Percentiles rank a stretch among this genome's conserved stretches.
These are phyloP conservation scores for Colletotrichum abscissum DNA, from an alignment of 2,329 filamentous ascomycete genomes.

Conservation along the genomic window DNA sequence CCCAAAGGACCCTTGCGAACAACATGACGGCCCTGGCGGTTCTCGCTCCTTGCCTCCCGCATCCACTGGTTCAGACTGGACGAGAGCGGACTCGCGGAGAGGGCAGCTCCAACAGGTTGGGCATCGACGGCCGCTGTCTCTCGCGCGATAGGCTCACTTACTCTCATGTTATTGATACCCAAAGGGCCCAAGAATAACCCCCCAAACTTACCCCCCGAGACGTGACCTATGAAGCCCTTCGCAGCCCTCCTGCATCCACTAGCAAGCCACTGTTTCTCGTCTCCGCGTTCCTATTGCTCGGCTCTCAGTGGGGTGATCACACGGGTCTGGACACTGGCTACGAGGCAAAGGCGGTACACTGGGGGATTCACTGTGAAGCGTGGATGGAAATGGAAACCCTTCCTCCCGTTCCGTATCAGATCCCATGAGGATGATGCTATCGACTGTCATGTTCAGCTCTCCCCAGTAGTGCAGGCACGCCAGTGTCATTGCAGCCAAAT, in stretches of 20 bases:
- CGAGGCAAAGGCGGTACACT: slow-evolving; percentile 1
- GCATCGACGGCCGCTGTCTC: slow-evolving; percentile 35
- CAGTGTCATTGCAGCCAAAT: slow-evolving; percentile 9
- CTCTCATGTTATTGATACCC: slow-evolving; percentile 21
- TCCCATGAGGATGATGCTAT: not conserved
- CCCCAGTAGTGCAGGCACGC: not conserved
- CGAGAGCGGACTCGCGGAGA: not conserved
- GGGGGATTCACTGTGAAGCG: not conserved
- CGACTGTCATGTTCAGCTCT: slow-evolving; percentile 10
- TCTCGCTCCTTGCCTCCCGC: not conserved
- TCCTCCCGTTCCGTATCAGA: not conserved
- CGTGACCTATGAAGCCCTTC: slow-evolving; percentile 5
- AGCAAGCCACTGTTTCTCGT: slow-evolving; percentile 36
- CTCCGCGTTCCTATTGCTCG: slow-evolving; percentile 29
- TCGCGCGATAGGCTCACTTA: slow-evolving; percentile 25
- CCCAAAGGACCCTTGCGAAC: slow-evolving; percentile 21
- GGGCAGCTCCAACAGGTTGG: slow-evolving; percentile 35
- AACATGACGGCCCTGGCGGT: slow-evolving; percentile 1
- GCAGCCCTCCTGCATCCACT: slow-evolving; percentile 26
- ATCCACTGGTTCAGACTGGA: slow-evolving; percentile 29
- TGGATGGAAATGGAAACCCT: not conserved
- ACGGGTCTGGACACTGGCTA: slow-evolving; percentile 2
- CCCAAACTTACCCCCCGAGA: not conserved
- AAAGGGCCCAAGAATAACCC: slow-evolving; percentile 8
- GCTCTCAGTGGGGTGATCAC: slow-evolving; percentile 25